Evolutionary conservation across 2,329 filamentous ascomycete species (phyloP).

Genomic region (Emergomyces orientalis): DNA sequence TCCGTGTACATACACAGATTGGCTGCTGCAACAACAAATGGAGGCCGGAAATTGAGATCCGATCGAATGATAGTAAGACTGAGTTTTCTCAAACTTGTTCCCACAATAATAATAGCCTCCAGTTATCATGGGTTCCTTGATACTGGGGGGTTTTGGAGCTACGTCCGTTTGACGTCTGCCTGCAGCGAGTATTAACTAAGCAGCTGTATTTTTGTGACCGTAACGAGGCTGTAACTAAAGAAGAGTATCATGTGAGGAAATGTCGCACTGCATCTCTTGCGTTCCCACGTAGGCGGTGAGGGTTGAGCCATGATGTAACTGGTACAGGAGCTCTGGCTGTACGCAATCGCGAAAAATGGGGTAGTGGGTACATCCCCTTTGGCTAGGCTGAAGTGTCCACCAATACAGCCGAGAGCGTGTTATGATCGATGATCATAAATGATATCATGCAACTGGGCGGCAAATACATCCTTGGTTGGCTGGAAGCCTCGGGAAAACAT

Average conservation of each 20-base stretch:
- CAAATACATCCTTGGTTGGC: not conserved
- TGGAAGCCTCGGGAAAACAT: not conserved
- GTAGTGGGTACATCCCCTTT: not conserved
- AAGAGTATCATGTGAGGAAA: not conserved
- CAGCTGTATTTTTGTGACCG: not conserved
- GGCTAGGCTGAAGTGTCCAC: not conserved
- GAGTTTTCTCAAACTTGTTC: not conserved
- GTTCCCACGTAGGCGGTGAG: not conserved
- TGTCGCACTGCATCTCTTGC: not conserved
- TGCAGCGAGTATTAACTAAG: not conserved
- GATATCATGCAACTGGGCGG: not conserved
- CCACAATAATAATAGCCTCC: too few relatives aligned
- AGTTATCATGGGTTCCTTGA: not conserved
- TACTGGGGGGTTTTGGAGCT: too few relatives aligned
- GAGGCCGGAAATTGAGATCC: not conserved
- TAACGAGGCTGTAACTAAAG: not conserved
- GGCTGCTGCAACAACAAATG: not conserved
- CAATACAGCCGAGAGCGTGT: not conserved
- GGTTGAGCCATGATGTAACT: not conserved
- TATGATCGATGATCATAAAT: not conserved
- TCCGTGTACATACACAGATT: too few relatives aligned
- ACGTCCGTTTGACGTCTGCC: not conserved
- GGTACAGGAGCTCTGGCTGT: not conserved
- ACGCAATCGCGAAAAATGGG: not conserved
- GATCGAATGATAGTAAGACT: not conserved